Evolutionary conservation across 371 early-diverging fungal species (phyloP), one percentile per base, ranked within the genome.

Genomic region (Conidiobolus incongruus): DNA sequence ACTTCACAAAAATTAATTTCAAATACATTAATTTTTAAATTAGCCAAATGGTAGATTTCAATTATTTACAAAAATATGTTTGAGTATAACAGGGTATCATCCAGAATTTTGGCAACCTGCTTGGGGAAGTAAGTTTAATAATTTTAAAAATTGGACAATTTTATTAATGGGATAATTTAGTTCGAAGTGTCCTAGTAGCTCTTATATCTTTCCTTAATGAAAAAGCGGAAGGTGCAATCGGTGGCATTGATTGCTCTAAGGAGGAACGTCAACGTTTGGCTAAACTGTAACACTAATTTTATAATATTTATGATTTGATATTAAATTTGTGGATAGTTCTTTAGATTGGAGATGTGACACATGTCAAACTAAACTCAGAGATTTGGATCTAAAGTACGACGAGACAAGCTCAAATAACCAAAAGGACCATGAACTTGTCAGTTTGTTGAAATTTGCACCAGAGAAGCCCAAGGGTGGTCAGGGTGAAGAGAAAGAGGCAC

Each of bases 71-170:
- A 86, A 92, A 52, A 87, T 94, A 1, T 94, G 95, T 48, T 60
- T 92, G 28, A 83, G 80, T 45, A 81, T 89, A 34, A 88, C 89
- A 26, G 84, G 78, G 21, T 81, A 80, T 58, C 92, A 94, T 56
- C 88, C 90, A 16, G 81, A 94, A 56, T 75, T 64, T 45, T 92
- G 95, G 93, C 75, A 84, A 44, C 93, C 95, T 0, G 84, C 88
- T 1, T 92, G 93, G 92, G 80, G 80, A 15, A 74, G 70, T 72
- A 60, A 48, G 66, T 60, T 8, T 12, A 11, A 41, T n/a, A n/a
- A n/a, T n/a, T n/a, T n/a, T n/a, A n/a, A n/a, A n/a, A n/a, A n/a
- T 47, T 7, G 28, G 12, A 3, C 10, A 13, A 0, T 34, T 36
- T 23, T 44, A 35, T 29, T 37, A 20, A 28, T 35, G 1, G 16